Evolutionary conservation across 805 yeast genomes (phyloP).

Genomic region (Barnettozyma vustinii): DNA sequence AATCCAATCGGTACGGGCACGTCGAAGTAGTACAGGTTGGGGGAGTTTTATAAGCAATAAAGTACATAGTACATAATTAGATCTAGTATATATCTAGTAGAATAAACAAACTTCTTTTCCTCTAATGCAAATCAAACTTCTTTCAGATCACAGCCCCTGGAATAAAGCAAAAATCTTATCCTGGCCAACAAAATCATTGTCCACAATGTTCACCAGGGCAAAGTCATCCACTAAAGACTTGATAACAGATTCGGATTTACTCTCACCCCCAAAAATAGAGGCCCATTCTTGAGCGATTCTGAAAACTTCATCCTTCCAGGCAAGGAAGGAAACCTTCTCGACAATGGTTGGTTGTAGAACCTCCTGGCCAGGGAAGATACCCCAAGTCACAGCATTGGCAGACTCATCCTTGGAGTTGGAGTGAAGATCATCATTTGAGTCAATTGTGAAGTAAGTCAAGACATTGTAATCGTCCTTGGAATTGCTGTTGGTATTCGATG

Average conservation of each 20-base stretch:
- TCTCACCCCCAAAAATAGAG: slow-evolving; percentile 38
- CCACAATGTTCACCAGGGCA: slow-evolving; percentile 82
- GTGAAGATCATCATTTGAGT: slow-evolving; percentile 45
- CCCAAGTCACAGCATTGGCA: slow-evolving; percentile 97
- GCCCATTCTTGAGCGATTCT: slow-evolving; percentile 81
- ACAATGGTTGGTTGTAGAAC: slow-evolving; percentile 94
- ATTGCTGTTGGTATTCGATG: slow-evolving; percentile 18
- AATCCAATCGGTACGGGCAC: not conserved
- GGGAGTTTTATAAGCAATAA: not conserved
- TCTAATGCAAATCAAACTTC: not conserved
- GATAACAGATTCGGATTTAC: slow-evolving; percentile 32
- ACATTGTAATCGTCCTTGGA: slow-evolving; percentile 36
- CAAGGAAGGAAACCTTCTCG: slow-evolving; percentile 84
- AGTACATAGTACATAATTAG: not conserved
- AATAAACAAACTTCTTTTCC: not conserved
- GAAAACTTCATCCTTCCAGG: slow-evolving; percentile 96
- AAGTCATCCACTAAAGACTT: slow-evolving; percentile 48
- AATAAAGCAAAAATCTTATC: slow-evolving; percentile 54
- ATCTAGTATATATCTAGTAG: not conserved
- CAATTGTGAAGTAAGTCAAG: slow-evolving; percentile 76
- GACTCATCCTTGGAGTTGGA: slow-evolving; percentile 67
- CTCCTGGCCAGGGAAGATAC: slow-evolving; percentile 94
- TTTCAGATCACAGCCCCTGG: slow-evolving; percentile 21
- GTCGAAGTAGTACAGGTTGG: too few species aligned
- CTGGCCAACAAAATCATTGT: slow-evolving; percentile 69